phyloP scores from a whole-genome alignment of 768 basidiomycete species.

The Russula ochroleuca region DNA sequence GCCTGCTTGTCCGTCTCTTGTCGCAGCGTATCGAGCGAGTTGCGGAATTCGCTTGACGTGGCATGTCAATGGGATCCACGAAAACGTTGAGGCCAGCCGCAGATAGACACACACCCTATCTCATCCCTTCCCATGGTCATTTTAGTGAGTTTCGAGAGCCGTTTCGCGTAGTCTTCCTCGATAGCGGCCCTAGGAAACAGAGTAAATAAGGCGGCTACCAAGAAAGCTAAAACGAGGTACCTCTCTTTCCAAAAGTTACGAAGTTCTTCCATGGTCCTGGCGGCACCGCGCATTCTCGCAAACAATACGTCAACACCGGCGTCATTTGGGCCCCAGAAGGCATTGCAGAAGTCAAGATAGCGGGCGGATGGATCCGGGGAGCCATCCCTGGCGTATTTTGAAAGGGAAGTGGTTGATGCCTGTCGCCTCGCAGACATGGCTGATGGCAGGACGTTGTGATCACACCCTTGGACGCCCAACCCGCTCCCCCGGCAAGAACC shows the following conservation, averaged over 20 bases:
- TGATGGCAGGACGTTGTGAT: slow-evolving; percentile 14
- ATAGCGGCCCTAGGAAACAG: slow-evolving; percentile 62
- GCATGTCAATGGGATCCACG: not conserved
- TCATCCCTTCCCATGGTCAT: slow-evolving; percentile 78
- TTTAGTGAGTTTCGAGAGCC: slow-evolving; percentile 75
- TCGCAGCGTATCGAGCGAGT: slow-evolving; percentile 73
- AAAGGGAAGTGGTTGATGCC: slow-evolving; percentile 76
- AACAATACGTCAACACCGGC: slow-evolving; percentile 88
- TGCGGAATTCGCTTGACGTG: slow-evolving; percentile 66
- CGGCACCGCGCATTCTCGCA: slow-evolving; percentile 81
- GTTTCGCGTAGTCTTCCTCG: slow-evolving; percentile 94
- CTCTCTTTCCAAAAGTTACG: slow-evolving; percentile 90
- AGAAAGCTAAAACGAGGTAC: slow-evolving; percentile 43
- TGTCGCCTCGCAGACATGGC: slow-evolving; percentile 71
- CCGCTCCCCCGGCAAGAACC: not conserved
- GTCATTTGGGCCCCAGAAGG: slow-evolving; percentile 90
- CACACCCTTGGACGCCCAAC: not conserved
- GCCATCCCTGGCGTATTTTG: slow-evolving; percentile 57
- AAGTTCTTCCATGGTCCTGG: slow-evolving; percentile 85
- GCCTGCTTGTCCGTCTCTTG: slow-evolving; percentile 83
- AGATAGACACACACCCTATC: slow-evolving; percentile 66
- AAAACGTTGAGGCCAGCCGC: not conserved
- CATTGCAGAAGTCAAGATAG: slow-evolving; percentile 88
- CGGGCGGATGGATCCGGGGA: slow-evolving; percentile 48
- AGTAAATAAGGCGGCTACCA: slow-evolving; percentile 1